Conservation (phyloP, 345 rosid genomes). For the Euphorbia peplus region DNA sequence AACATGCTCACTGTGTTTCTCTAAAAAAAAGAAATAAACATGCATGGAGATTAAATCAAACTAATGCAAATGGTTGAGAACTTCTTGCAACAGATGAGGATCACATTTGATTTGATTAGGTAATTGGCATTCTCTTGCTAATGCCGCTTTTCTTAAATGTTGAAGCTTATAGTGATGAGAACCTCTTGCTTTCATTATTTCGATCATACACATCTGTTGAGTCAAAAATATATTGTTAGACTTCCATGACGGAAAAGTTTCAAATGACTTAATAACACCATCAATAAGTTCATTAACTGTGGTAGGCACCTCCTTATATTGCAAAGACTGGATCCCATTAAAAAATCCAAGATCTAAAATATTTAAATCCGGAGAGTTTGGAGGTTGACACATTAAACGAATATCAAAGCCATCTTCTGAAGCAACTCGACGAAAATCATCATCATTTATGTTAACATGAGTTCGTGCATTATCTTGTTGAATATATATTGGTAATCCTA, state of each 20-base stretch:
- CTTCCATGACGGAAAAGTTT: not conserved
- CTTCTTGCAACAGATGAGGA: not conserved
- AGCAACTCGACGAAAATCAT: not conserved
- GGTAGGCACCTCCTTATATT: too few relatives aligned
- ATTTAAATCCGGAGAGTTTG: too few relatives aligned
- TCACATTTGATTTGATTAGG: not conserved
- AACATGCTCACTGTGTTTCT: too few relatives aligned
- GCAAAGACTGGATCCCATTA: too few relatives aligned
- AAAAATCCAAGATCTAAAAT: too few relatives aligned
- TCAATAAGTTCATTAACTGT: not conserved
- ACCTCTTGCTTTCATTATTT: not conserved
- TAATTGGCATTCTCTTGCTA: not conserved
- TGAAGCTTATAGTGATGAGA: not conserved
- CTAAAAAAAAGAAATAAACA: too few relatives aligned
- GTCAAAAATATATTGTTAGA: not conserved
- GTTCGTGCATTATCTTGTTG: not conserved
- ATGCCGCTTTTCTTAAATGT: not conserved
- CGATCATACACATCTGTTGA: not conserved
- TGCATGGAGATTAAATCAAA: too few relatives aligned
- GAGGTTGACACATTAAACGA: not conserved
- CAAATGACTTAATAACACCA: not conserved
- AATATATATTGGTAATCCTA: not conserved
- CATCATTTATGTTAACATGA: not conserved
- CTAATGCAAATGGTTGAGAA: too few relatives aligned
- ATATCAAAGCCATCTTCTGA: not conserved